Conservation (phyloP, 2,329 filamentous ascomycete species). For the Fusarium transvaalense region DNA sequence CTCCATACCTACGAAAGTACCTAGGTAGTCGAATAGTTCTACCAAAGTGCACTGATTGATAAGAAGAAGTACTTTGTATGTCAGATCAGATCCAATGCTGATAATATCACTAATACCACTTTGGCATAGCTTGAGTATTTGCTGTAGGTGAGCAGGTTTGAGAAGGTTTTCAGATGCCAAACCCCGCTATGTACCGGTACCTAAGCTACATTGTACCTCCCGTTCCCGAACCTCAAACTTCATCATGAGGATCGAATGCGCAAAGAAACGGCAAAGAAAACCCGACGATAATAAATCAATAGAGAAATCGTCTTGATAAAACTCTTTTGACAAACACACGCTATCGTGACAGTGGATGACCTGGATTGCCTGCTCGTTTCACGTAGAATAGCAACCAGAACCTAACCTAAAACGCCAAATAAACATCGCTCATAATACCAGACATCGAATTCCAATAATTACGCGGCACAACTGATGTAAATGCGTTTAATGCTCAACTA, state of each 20-base stretch:
- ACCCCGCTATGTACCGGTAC: constrained; percentile 54
- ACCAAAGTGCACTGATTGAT: not conserved
- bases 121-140: constrained; percentile 14
- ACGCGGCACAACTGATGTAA: not conserved
- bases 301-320: too few species aligned
- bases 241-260: not conserved
- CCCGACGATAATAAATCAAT: not conserved
- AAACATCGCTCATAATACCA: not conserved
- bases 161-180: constrained; percentile 60
- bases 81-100: not conserved
- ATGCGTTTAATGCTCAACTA: constrained; percentile 60
- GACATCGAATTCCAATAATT: not conserved
- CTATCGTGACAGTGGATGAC: not conserved
- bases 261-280: not conserved
- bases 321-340: too few species aligned
- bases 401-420: constrained; percentile 4
- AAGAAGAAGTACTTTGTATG: too few species aligned
- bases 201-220: constrained; percentile 35
- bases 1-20: too few species aligned
- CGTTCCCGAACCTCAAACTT: not conserved
- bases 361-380: not conserved
- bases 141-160: constrained; percentile 61
- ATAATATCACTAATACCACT: constrained; percentile 16
- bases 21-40: not conserved
- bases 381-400: not conserved